Conservation (phyloP, 768 basidiomycete species). For the Lepiota brunneoincarnata region DNA sequence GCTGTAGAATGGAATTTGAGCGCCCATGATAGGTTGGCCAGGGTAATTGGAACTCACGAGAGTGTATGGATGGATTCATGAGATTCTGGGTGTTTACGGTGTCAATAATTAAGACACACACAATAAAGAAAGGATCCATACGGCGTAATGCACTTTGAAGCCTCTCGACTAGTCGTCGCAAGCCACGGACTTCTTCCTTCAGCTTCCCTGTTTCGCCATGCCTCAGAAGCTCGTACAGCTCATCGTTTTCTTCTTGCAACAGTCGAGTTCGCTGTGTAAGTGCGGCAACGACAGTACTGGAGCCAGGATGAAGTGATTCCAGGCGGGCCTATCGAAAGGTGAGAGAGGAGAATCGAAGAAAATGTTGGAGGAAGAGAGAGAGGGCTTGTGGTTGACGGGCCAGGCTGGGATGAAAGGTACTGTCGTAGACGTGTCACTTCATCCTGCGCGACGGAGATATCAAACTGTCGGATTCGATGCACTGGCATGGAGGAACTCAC, state of each 20-base stretch:
- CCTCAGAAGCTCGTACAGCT: conserved; percentile 74
- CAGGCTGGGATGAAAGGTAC: conserved; percentile 59
- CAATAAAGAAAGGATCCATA: conserved; percentile 26
- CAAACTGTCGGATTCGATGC: conserved; percentile 12
- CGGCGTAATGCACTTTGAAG: conserved; percentile 78
- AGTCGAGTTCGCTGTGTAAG: conserved; percentile 70
- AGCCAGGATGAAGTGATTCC: conserved; percentile 29
- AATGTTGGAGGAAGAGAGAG: conserved; percentile 71
- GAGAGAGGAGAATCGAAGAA: conserved; percentile 66
- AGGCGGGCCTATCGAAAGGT: conserved; percentile 46
- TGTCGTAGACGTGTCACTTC: conserved; percentile 70
- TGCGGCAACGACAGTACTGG: conserved; percentile 65
- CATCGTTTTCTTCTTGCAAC: conserved; percentile 86
- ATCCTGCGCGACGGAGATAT: conserved; percentile 44
- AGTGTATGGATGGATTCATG: conserved; percentile 67
- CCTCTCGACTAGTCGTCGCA: conserved; percentile 64
- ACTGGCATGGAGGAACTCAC: conserved; percentile 40
- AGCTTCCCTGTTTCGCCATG: conserved; percentile 74
- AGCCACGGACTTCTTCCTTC: conserved; percentile 75
- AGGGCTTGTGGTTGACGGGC: conserved; percentile 55
- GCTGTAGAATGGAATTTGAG: conserved; percentile 33
- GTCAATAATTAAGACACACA: conserved; percentile 12
- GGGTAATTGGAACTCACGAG: conserved; percentile 52
- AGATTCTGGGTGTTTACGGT: conserved; percentile 52
- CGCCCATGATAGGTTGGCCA: conserved; percentile 14